Base-by-base conservation (phyloP, 2,329 filamentous ascomycete species). In the Aspergillus eucalypticola region DNA sequence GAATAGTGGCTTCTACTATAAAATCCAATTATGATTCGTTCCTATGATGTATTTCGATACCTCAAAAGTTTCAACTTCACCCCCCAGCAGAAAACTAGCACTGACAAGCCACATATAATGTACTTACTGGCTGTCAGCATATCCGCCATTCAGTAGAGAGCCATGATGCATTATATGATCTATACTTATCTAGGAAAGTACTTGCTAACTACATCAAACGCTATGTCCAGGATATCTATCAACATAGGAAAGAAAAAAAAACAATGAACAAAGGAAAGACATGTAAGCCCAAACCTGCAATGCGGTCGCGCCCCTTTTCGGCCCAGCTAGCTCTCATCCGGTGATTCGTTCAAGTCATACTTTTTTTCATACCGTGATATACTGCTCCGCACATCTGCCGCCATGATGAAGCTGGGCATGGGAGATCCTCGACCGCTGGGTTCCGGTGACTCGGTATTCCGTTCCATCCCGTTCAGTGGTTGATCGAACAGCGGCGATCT, bases 301-400 rank as follows among this genome's bases (percentile, higher is more conserved):
- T 55, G 23, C 53, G 35, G 5, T 23, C n/a, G 17, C 17, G 3
- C 39, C 39, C 39, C n/a, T 27, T 7, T 17, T 11, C 15, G 19
- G 15, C 19, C 39, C 29, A 17, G 35, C 66, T 66, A 70, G 42
- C 65, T 68, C 60, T 72, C 71, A 56, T 69, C 56, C 29, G 69
- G 66, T 8, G 68, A 73, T 65, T 73, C 71, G 50, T 69, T 64
- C 60, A 73, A 61, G 23, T 72, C 65, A 59, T 71, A 66, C 61
- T 64, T 55, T 61, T 67, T 68, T 62, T 70, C 67, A 48, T 71
- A 65, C 44, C 58, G 59, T 52, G 66, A 56, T 41, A 66, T 61
- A 61, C 67, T 64, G 54, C 60, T 56, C 54, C 69, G 58, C 58
- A 70, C 59, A 66, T 70, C 55, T 10, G 62, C 60, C 38, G 64